Percentiles rank a stretch among this genome's conserved stretches.
phyloP scores from a whole-genome alignment of 768 basidiomycete species.

The Candolleomyces efflorescens region DNA sequence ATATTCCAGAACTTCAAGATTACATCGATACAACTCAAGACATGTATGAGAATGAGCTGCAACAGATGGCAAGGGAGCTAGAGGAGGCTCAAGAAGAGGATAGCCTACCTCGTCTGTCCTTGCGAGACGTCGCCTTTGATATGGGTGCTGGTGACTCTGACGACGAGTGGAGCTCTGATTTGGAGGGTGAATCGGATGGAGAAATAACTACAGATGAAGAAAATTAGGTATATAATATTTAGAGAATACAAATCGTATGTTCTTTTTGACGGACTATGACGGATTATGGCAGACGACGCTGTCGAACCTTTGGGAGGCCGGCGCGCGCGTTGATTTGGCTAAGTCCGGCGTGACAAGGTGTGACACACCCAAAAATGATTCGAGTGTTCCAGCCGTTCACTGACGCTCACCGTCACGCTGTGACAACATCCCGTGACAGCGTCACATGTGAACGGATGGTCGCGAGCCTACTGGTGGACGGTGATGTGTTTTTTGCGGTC shows the following conservation, averaged over 20 bases:
- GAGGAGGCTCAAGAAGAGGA: neutral
- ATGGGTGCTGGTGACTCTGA: neutral
- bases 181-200: neutral
- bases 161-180: neutral
- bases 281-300: no score
- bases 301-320: neutral
- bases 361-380: constrained; percentile 12
- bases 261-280: no score
- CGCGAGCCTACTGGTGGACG: constrained; percentile 3
- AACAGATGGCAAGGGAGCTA: neutral
- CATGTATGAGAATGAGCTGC: neutral
- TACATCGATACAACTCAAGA: neutral
- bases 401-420: neutral
- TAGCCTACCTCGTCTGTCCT: neutral
- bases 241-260: neutral
- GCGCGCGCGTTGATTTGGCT: constrained; percentile 7
- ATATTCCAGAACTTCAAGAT: neutral
- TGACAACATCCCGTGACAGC: neutral
- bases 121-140: neutral
- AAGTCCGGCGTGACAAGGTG: constrained; percentile 18
- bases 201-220: neutral
- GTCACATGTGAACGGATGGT: neutral
- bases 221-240: neutral
- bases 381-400: constrained; percentile 14
- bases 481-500: no score